phyloP scores from a whole-genome alignment of 805 yeast genomes.

The Schwanniomyces polymorphus region DNA sequence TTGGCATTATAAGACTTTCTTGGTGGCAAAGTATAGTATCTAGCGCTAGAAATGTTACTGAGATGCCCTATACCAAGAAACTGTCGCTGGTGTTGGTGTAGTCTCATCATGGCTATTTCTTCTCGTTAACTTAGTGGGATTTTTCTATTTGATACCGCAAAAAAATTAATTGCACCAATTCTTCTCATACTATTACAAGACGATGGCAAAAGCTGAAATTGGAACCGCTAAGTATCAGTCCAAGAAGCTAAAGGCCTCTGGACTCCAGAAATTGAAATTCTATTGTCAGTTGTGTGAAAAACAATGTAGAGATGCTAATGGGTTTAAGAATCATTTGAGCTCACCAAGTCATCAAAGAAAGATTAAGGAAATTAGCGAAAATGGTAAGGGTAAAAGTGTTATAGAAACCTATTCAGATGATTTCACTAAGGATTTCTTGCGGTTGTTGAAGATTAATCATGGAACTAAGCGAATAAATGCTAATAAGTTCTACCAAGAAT shows the following conservation, averaged over 20 bases:
- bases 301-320: constrained; percentile 95
- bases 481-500: constrained; percentile 87
- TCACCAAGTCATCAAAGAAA: constrained; percentile 75
- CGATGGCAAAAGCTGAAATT: constrained; percentile 32
- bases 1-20: constrained; percentile 29
- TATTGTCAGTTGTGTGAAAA: constrained; percentile 91
- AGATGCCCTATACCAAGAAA: neutral
- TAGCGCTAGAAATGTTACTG: neutral
- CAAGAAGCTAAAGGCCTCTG: constrained; percentile 76
- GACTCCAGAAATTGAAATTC: constrained; percentile 81
- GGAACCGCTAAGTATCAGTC: constrained; percentile 64
- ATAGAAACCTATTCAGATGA: constrained; percentile 58
- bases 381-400: constrained; percentile 46
- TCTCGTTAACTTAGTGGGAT: neutral
- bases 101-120: neutral
- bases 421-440: constrained; percentile 66
- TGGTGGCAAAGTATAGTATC: constrained; percentile 24
- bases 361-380: constrained; percentile 34
- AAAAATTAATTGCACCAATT: neutral
- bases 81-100: neutral
- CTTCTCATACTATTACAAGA: neutral
- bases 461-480: constrained; percentile 81
- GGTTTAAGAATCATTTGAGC: constrained; percentile 84
- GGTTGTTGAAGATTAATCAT: constrained; percentile 62
- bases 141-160: neutral